A percentile compares a stretch with the other conserved stretches of the same genome.
phyloP scores from a whole-genome alignment of 805 yeast species.

The Teunomyces panamensis region DNA sequence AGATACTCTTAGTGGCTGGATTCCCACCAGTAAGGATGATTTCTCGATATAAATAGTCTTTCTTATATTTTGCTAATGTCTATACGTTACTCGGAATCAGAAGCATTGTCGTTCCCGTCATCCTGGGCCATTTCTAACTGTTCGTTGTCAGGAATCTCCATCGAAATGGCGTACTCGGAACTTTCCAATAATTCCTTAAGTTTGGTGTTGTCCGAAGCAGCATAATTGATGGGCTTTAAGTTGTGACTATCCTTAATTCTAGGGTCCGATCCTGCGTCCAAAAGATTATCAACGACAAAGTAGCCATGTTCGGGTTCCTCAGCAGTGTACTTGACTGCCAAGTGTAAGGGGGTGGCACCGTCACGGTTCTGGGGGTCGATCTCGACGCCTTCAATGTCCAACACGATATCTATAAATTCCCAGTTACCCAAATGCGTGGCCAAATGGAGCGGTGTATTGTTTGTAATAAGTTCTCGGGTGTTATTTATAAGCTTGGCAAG shows the following conservation, averaged over 20 bases:
- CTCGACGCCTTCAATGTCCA: slow-evolving; percentile 89
- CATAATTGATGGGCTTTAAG: slow-evolving; percentile 73
- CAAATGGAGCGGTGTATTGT: slow-evolving; percentile 78
- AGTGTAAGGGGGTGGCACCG: slow-evolving; percentile 87
- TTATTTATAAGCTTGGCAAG: slow-evolving; percentile 57
- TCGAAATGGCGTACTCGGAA: slow-evolving; percentile 71
- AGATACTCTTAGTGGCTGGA: slow-evolving; percentile 45
- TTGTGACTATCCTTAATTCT: slow-evolving; percentile 45
- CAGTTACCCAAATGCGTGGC: slow-evolving; percentile 80
- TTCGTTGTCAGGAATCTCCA: slow-evolving; percentile 30
- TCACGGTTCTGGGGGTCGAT: slow-evolving; percentile 77
- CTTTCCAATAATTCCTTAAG: slow-evolving; percentile 66
- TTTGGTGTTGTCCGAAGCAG: slow-evolving; percentile 50
- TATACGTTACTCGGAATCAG: slow-evolving; percentile 28
- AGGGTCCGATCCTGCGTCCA: slow-evolving; percentile 92
- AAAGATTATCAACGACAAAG: slow-evolving; percentile 71
- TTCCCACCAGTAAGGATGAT: slow-evolving; percentile 42
- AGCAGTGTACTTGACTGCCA: slow-evolving; percentile 71
- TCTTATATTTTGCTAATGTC: neutral
- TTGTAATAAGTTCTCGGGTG: slow-evolving; percentile 65
- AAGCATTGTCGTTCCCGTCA: slow-evolving; percentile 31
- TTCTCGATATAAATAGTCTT: slow-evolving; percentile 17
- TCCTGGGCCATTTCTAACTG: slow-evolving; percentile 26
- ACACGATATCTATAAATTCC: slow-evolving; percentile 76
- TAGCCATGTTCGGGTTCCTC: slow-evolving; percentile 85